Conservation (phyloP, 1,284 basidiomycete species). For the Malassezia nana region DNA sequence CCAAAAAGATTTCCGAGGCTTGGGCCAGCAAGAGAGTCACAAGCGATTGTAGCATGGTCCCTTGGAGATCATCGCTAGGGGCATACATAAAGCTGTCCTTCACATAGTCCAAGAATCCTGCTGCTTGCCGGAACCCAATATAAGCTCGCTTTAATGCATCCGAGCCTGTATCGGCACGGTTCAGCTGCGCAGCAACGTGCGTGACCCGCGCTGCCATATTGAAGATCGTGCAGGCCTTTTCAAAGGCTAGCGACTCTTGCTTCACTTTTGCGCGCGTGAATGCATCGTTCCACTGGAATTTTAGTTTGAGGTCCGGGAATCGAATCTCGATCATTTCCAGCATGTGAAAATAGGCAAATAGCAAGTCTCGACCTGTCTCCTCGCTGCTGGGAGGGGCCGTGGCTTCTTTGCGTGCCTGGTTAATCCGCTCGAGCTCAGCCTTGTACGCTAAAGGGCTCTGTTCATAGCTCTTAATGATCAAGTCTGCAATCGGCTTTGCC, state of each 20-base stretch:
- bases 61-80: conserved; percentile 87
- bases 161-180: conserved; percentile 43
- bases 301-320: conserved; percentile 89
- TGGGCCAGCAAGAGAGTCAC: conserved; percentile 78
- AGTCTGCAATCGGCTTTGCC: conserved; percentile 70
- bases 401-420: conserved; percentile 86
- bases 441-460: conserved; percentile 80
- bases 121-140: conserved; percentile 79
- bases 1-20: conserved; percentile 90
- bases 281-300: conserved; percentile 89
- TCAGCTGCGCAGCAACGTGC: conserved; percentile 71
- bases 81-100: conserved; percentile 99
- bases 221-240: conserved; percentile 95
- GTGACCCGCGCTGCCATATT: conserved; percentile 91
- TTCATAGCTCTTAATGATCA: conserved; percentile 85
- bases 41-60: conserved; percentile 87
- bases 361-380: conserved; percentile 60
- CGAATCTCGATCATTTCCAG: conserved; percentile 92
- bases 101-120: conserved; percentile 96
- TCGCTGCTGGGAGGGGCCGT: conserved; percentile 82
- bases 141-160: conserved; percentile 94
- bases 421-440: conserved; percentile 70
- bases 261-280: conserved; percentile 83
- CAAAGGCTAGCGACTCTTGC: conserved; percentile 91
- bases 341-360: conserved; percentile 99